These are phyloP conservation scores for Moricandia moricandioides DNA, from an alignment of 345 rosid genomes.

Conservation along the genomic window DNA sequence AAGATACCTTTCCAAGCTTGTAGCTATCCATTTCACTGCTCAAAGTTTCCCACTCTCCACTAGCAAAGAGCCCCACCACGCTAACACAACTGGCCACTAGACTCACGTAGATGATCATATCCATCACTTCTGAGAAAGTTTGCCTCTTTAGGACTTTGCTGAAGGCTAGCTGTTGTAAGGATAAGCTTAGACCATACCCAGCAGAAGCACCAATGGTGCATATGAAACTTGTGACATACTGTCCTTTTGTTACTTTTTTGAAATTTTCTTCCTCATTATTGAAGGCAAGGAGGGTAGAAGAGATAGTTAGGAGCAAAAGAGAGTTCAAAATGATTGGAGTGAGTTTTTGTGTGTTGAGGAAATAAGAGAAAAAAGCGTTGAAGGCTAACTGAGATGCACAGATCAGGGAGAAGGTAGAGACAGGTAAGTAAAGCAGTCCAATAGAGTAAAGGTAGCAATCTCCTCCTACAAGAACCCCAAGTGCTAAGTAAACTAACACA, in stretches of 20 bases:
- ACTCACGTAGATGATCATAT: slow-evolving; percentile 27
- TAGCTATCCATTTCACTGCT: slow-evolving; percentile 46
- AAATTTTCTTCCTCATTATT: slow-evolving; percentile 20
- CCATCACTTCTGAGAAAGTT: slow-evolving; percentile 36
- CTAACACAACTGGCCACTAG: slow-evolving; percentile 36
- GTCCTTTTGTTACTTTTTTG: slow-evolving; percentile 11
- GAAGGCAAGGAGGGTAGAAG: slow-evolving; percentile 54
- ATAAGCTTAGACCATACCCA: slow-evolving; percentile 42
- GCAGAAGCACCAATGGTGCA: slow-evolving; percentile 50
- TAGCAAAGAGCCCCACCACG: slow-evolving; percentile 49
- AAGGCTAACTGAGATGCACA: slow-evolving; percentile 47
- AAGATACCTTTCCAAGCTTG: slow-evolving; percentile 48
- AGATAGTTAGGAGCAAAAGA: slow-evolving; percentile 48
- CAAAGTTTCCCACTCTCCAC: slow-evolving; percentile 52
- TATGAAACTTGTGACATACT: slow-evolving; percentile 43
- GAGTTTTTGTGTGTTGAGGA: slow-evolving; percentile 50
- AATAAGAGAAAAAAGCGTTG: slow-evolving; percentile 51
- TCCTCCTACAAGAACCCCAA: slow-evolving; percentile 44
- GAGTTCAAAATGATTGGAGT: slow-evolving; percentile 50
- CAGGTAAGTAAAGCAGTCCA: slow-evolving; percentile 51
- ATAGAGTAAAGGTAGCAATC: slow-evolving; percentile 40
- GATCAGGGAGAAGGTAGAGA: slow-evolving; percentile 49
- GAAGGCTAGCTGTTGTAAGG: slow-evolving; percentile 50
- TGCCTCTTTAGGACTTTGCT: slow-evolving; percentile 38
- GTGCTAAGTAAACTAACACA: slow-evolving; percentile 33